These are phyloP conservation scores for Suillus discolor DNA, from an alignment of 768 basidiomycete genomes.

Conservation along the genomic window DNA sequence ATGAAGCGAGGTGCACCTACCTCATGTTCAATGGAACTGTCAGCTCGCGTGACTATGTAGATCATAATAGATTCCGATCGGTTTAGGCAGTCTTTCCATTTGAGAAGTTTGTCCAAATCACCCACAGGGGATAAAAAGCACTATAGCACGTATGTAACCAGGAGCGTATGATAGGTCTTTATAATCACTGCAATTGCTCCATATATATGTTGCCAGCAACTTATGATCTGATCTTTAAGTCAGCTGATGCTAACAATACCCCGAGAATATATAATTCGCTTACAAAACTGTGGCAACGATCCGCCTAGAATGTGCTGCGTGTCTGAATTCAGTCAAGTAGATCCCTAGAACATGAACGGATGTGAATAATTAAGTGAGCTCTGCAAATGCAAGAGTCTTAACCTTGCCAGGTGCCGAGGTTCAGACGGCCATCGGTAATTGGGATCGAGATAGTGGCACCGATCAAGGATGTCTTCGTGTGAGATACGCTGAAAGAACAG, in stretches of 20 bases:
- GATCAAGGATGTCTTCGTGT: constrained; percentile 86
- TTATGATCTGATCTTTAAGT: neutral
- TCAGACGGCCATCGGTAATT: constrained; percentile 75
- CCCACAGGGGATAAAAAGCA: neutral
- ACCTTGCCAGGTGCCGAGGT: constrained; percentile 95
- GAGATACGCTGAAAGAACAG: constrained; percentile 64
- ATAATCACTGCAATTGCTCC: neutral
- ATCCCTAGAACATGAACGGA: constrained; percentile 52
- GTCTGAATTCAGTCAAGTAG: constrained; percentile 86
- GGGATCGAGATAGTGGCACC: constrained; percentile 84
- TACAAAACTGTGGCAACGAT: constrained; percentile 85
- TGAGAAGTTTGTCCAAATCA: neutral
- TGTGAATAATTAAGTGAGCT: neutral
- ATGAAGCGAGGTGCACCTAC: neutral
- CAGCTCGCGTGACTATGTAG: neutral
- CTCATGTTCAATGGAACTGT: neutral
- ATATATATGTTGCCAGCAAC: neutral
- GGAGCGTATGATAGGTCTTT: too few relatives aligned
- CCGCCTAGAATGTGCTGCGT: constrained; percentile 60
- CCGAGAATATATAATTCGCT: constrained; percentile 22
- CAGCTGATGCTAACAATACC: too few relatives aligned
- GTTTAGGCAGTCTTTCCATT: neutral
- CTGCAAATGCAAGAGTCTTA: constrained; percentile 14
- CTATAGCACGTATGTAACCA: neutral
- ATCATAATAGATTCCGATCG: neutral